Conservation (phyloP, 352 stramenopile species). For the Pseudoperonospora humuli region DNA sequence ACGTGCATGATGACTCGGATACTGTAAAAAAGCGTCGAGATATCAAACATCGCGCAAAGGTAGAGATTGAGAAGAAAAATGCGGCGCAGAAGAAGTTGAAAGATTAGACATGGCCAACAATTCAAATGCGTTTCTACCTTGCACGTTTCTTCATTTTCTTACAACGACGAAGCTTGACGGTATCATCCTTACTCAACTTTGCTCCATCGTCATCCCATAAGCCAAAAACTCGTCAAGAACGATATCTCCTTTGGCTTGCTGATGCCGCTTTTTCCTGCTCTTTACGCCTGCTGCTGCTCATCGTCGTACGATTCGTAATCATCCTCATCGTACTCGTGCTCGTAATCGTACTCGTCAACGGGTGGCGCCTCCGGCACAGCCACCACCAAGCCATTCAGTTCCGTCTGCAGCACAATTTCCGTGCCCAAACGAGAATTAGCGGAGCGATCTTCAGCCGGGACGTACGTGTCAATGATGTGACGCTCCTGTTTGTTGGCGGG, state of each 20-base stretch:
- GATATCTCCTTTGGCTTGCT: slow-evolving; percentile 1
- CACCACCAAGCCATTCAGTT: slow-evolving; percentile 82
- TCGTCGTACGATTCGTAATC: slow-evolving; percentile 67
- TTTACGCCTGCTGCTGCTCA: slow-evolving; percentile 42
- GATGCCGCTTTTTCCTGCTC: not conserved
- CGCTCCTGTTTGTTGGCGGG: slow-evolving; percentile 60
- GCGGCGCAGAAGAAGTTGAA: slow-evolving; percentile 39
- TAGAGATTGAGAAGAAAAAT: slow-evolving; percentile 60
- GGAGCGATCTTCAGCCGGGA: slow-evolving; percentile 71
- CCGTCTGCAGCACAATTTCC: slow-evolving; percentile 82
- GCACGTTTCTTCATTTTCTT: slow-evolving; percentile 10
- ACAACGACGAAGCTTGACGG: slow-evolving; percentile 4
- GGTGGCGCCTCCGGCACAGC: slow-evolving; percentile 77
- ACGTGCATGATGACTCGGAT: slow-evolving; percentile 5
- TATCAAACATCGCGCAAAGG: slow-evolving; percentile 53
- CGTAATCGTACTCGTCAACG: slow-evolving; percentile 79
- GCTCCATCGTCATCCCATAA: not conserved
- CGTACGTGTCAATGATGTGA: slow-evolving; percentile 72
- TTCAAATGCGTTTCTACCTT: slow-evolving; percentile 13
- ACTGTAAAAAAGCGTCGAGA: slow-evolving; percentile 44
- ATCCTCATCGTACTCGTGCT: slow-evolving; percentile 83
- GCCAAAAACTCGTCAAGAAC: not conserved
- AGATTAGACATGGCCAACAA: slow-evolving; percentile 2
- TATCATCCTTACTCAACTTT: not conserved
- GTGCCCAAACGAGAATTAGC: slow-evolving; percentile 79